Percentiles rank a stretch among this genome's conserved stretches.
These are phyloP conservation scores for Sclerotinia glacialis DNA, from an alignment of 2,329 filamentous ascomycete species.

Conservation along the genomic window DNA sequence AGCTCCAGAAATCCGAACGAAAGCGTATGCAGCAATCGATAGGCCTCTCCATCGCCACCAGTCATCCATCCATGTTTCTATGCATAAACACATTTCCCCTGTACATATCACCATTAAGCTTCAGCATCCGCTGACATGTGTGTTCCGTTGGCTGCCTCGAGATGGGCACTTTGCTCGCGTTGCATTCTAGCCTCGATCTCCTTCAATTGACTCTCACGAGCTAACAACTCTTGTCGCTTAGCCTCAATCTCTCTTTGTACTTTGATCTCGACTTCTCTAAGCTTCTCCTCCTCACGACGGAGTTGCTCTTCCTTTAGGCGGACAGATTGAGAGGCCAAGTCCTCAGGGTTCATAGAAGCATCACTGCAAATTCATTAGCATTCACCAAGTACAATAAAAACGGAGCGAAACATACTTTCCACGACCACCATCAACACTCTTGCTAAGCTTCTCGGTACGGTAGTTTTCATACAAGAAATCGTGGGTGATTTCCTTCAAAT, in stretches of 20 bases:
- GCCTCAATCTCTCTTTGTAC: constrained; percentile 99
- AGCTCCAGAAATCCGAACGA: constrained; percentile 33
- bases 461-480: constrained; percentile 99
- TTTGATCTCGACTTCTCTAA: constrained; percentile 98
- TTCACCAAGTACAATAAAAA: constrained; percentile 37
- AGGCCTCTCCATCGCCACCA: constrained; percentile 26
- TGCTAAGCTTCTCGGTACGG: constrained; percentile 99
- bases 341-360: constrained; percentile 95
- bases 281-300: constrained; percentile 98
- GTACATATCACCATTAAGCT: constrained; percentile 28
- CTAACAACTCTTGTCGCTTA: constrained; percentile 97
- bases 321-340: constrained; percentile 93
- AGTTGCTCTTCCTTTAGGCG: constrained; percentile 99
- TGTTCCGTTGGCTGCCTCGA: constrained; percentile 40
- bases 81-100: constrained; percentile 23
- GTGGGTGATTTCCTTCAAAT: constrained; percentile 99
- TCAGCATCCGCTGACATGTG: constrained; percentile 29
- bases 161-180: constrained; percentile 65
- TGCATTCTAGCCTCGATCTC: constrained; percentile 99
- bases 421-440: constrained; percentile 92
- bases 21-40: constrained; percentile 29
- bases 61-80: constrained; percentile 25
- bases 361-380: constrained; percentile 49
- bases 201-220: constrained; percentile 95
- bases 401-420: constrained; percentile 66